Conservation (phyloP, 1,139 yeast species). For the Blastobotrys buckinghamii region DNA sequence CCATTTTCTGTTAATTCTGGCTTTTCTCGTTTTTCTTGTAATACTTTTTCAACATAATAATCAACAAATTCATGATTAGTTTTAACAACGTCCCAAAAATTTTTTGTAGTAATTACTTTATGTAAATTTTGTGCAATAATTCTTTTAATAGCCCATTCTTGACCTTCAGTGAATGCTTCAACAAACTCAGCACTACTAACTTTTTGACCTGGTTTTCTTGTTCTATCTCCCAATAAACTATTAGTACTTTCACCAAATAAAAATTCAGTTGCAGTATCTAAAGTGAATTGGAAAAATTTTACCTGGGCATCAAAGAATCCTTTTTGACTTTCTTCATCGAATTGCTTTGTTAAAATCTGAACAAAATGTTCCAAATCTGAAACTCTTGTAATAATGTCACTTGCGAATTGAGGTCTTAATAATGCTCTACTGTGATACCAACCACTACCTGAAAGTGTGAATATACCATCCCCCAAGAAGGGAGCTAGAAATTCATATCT, state of each 20-base stretch:
- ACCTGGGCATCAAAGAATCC: conserved; percentile 42
- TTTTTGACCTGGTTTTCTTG: not conserved
- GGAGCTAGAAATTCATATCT: conserved; percentile 41
- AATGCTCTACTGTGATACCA: conserved; percentile 56
- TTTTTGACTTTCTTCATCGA: conserved; percentile 8
- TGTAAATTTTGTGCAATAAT: conserved; percentile 37
- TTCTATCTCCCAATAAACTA: conserved; percentile 33
- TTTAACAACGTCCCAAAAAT: conserved; percentile 30
- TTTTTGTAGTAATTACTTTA: conserved; percentile 29
- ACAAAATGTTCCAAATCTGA: conserved; percentile 26
- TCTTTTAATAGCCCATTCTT: conserved; percentile 37
- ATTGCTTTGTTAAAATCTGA: conserved; percentile 21
- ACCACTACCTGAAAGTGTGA: conserved; percentile 49
- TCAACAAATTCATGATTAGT: conserved; percentile 29
- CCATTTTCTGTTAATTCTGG: conserved; percentile 9
- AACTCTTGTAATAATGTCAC: conserved; percentile 41
- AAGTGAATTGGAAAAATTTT: conserved; percentile 45
- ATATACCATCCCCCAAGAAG: conserved; percentile 52
- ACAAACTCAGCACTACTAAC: conserved; percentile 32
- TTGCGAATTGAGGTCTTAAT: conserved; percentile 54
- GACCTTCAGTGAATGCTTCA: conserved; percentile 41
- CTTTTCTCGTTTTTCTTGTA: conserved; percentile 15
- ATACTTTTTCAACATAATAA: conserved; percentile 28
- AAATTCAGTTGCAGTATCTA: conserved; percentile 55
- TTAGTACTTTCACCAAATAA: conserved; percentile 53